These are phyloP conservation scores for Sarocladium oryzae DNA, from an alignment of 2,329 filamentous ascomycete genomes.

Conservation along the genomic window DNA sequence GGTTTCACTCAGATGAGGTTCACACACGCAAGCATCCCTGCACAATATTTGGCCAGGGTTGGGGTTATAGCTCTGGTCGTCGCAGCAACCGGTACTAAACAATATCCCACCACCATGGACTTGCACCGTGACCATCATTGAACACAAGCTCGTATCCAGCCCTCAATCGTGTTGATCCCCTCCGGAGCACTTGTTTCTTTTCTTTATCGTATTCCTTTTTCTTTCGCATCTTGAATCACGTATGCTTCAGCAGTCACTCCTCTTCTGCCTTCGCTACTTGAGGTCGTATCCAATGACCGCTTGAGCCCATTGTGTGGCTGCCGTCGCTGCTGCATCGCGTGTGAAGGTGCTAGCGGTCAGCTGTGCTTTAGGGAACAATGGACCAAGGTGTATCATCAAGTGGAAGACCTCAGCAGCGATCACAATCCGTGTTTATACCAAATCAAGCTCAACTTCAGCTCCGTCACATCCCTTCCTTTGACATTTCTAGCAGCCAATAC, in stretches of 20 bases:
- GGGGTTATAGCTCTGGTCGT: neutral
- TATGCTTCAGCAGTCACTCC: too few species aligned
- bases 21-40: neutral
- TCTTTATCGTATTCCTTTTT: neutral
- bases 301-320: neutral
- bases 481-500: neutral
- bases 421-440: neutral
- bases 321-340: neutral
- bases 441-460: neutral
- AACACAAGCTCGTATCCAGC: neutral
- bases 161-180: neutral
- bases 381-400: neutral
- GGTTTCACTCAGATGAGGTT: neutral
- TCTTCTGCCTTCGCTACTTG: neutral
- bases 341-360: neutral
- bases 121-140: neutral
- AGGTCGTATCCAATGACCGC: neutral
- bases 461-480: neutral
- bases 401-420: neutral
- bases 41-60: neutral
- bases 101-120: conserved; percentile 5
- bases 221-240: neutral
- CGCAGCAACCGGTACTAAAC: conserved; percentile 4
- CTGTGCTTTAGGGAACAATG: neutral
- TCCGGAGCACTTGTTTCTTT: neutral